phyloP scores from a whole-genome alignment of 2,329 filamentous ascomycete genomes.

The Davidsoniella neocaledoniae region DNA sequence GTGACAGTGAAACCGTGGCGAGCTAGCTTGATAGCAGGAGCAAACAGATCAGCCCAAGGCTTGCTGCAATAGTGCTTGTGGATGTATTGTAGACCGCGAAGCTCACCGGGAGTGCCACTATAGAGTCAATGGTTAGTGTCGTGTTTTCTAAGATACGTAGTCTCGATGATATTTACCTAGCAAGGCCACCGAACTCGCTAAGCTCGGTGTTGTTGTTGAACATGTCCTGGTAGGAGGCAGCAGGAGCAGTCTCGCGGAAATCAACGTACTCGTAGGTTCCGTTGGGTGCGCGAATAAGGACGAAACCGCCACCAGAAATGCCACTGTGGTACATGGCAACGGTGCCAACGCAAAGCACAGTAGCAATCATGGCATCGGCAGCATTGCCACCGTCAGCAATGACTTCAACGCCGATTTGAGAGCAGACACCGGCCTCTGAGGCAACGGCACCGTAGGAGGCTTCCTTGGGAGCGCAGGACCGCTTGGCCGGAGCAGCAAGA shows the following conservation, averaged over 20 bases:
- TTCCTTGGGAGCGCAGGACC: constrained; percentile 1
- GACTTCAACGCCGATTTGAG: constrained; percentile 38
- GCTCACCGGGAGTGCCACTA: constrained; percentile 50
- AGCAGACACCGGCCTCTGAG: constrained; percentile 42
- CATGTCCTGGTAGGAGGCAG: constrained; percentile 66
- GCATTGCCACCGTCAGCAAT: constrained; percentile 46
- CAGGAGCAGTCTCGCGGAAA: constrained; percentile 71
- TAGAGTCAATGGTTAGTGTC: background rate
- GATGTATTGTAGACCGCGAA: constrained; percentile 57
- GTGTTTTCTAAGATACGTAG: no score
- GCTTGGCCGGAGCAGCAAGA: background rate
- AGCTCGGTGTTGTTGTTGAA: constrained; percentile 49
- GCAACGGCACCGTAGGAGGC: constrained; percentile 37
- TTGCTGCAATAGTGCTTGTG: constrained; percentile 50
- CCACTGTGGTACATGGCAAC: constrained; percentile 51
- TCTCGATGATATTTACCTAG: constrained; percentile 36
- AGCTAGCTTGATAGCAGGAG: constrained; percentile 56
- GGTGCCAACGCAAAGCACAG: constrained; percentile 46
- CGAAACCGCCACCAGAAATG: constrained; percentile 65
- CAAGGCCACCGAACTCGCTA: constrained; percentile 53
- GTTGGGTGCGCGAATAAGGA: constrained; percentile 48
- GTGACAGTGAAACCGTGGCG: constrained; percentile 56
- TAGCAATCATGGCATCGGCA: constrained; percentile 48
- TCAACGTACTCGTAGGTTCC: constrained; percentile 66
- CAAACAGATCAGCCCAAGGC: constrained; percentile 49